Conservation (phyloP, 345 rosid genomes). For the Corchorus olitorius region DNA sequence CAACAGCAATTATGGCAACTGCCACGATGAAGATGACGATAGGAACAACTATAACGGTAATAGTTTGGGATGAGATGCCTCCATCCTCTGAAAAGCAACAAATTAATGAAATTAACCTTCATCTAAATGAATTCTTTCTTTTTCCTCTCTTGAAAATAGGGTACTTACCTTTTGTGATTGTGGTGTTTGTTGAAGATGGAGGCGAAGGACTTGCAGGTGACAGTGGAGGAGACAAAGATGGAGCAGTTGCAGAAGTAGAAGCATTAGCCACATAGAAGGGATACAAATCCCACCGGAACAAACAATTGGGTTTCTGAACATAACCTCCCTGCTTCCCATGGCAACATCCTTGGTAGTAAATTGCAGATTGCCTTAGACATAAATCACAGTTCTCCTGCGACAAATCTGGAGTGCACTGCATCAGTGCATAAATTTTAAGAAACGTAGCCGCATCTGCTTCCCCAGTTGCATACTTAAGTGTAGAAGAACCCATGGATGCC, state of each 20-base stretch:
- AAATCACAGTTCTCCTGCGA: no score
- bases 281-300: conserved; percentile 32
- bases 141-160: no score
- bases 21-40: conserved; percentile 19
- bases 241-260: conserved; percentile 12
- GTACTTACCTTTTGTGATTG: conserved; percentile 12
- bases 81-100: conserved; percentile 12
- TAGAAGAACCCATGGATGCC: conserved; percentile 27
- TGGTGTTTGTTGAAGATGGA: background rate
- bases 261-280: conserved; percentile 33
- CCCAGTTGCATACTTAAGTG: conserved; percentile 35
- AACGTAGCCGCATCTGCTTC: no score
- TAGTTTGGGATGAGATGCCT: conserved; percentile 13
- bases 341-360: background rate
- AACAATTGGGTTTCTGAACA: background rate
- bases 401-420: no score
- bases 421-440: no score
- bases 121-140: no score
- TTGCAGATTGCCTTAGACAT: conserved; percentile 16
- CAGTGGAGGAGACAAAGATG: conserved; percentile 28
- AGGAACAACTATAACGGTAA: conserved; percentile 28
- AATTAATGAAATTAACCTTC: no score
- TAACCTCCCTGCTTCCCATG: background rate
- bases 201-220: background rate
- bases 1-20: conserved; percentile 10